Evolutionary conservation across 805 yeast species (phyloP).

Genomic region (Candida boidinii): DNA sequence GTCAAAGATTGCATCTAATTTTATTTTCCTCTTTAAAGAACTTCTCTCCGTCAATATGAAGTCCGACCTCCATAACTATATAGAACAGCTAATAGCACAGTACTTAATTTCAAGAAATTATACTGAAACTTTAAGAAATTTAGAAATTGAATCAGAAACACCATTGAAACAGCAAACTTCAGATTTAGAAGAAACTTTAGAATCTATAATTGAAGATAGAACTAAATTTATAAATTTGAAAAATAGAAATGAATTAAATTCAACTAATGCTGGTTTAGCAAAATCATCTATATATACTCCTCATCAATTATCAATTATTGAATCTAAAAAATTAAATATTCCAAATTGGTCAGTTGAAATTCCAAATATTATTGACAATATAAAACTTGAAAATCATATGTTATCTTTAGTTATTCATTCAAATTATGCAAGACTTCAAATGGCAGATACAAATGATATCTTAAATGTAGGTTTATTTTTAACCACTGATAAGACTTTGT

Average conservation of each 20-base stretch:
- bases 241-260: conserved; percentile 2
- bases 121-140: conserved; percentile 34
- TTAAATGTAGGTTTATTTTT: conserved; percentile 15
- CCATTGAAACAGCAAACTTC: conserved; percentile 17
- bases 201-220: conserved; percentile 27
- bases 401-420: conserved; percentile 19
- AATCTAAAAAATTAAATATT: conserved; percentile 9
- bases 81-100: conserved; percentile 41
- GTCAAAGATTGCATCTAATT: no score
- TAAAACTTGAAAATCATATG: conserved; percentile 9
- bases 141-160: conserved; percentile 37
- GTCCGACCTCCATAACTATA: no score
- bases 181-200: conserved; percentile 26
- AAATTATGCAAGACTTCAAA: conserved; percentile 5
- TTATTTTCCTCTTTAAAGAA: no score
- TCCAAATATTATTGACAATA: conserved; percentile 7
- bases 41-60: no score
- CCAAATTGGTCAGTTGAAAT: conserved; percentile 19
- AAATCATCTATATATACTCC: conserved; percentile 11
- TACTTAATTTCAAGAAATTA: conserved; percentile 45
- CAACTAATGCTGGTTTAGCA: conserved; percentile 2
- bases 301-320: conserved; percentile 15
- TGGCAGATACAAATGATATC: conserved; percentile 1
- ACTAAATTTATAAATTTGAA: conserved; percentile 16
- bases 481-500: conserved; percentile 18